phyloP scores from a whole-genome alignment of 176 grass and related monocot species.

The Triticum timopheevii region DNA sequence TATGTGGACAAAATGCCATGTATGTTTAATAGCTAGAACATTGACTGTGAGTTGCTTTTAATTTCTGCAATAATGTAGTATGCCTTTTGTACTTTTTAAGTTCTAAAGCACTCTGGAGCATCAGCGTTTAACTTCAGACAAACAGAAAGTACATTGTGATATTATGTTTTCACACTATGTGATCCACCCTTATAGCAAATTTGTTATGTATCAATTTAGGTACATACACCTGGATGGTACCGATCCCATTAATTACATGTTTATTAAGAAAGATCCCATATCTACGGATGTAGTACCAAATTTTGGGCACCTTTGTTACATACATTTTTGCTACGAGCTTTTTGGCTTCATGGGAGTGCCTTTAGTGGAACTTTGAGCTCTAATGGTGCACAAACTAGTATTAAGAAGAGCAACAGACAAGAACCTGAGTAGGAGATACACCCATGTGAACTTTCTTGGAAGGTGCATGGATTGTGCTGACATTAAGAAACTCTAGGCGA shows the following conservation, averaged over 20 bases:
- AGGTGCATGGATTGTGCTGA: background rate
- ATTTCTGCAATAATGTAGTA: background rate
- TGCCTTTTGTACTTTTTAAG: background rate
- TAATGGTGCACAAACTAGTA: background rate
- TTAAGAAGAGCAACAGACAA: background rate
- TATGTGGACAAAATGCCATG: too few species aligned
- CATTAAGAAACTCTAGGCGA: background rate
- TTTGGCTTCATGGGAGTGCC: background rate
- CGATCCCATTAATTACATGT: too few species aligned
- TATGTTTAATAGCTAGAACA: too few species aligned
- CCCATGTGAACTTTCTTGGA: background rate
- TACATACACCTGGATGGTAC: background rate
- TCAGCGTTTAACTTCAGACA: background rate
- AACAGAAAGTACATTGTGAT: background rate
- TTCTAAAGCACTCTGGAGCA: background rate
- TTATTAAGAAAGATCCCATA: background rate
- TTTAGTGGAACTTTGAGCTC: background rate
- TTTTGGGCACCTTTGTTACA: background rate
- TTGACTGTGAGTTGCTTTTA: too few species aligned
- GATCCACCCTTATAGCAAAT: background rate
- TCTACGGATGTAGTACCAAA: background rate
- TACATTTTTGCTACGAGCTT: background rate
- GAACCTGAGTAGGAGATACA: conserved; percentile 3
- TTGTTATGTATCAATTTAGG: background rate
- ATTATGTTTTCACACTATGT: background rate